A percentile compares a stretch with the other conserved stretches of the same genome.
phyloP scores from a whole-genome alignment of 2,329 filamentous ascomycete genomes.

The Penicillium sp. region DNA sequence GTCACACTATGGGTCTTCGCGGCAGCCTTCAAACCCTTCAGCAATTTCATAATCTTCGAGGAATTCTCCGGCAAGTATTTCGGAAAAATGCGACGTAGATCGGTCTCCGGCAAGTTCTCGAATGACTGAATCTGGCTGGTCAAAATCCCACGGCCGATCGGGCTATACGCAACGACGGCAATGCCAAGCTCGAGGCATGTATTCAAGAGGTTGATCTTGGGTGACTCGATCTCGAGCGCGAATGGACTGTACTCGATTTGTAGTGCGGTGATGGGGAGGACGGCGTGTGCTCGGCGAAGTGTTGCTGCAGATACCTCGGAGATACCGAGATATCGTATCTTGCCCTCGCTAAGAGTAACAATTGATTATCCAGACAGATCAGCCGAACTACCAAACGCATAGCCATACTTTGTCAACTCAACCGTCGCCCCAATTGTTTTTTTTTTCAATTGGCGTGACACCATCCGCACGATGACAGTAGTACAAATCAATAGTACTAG shows the following conservation, averaged over 20 bases:
- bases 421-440: slow-evolving; percentile 48
- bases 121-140: slow-evolving; percentile 52
- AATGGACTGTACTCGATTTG: slow-evolving; percentile 58
- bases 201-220: slow-evolving; percentile 51
- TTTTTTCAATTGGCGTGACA: slow-evolving; percentile 49
- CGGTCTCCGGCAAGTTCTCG: slow-evolving; percentile 51
- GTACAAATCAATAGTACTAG: slow-evolving; percentile 47
- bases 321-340: slow-evolving; percentile 54
- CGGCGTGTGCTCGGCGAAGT: slow-evolving; percentile 51
- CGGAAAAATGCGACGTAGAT: slow-evolving; percentile 52
- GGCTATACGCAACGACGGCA: slow-evolving; percentile 60
- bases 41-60: slow-evolving; percentile 56
- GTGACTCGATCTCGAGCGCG: slow-evolving; percentile 50
- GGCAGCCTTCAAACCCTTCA: slow-evolving; percentile 52
- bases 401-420: slow-evolving; percentile 41
- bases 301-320: slow-evolving; percentile 49
- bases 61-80: slow-evolving; percentile 56
- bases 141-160: slow-evolving; percentile 62
- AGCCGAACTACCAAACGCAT: no score
- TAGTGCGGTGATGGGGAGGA: slow-evolving; percentile 52
- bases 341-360: slow-evolving; percentile 41
- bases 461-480: slow-evolving; percentile 50
- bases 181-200: slow-evolving; percentile 61
- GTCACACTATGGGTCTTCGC: slow-evolving; percentile 59
- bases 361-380: no score